Conservation (phyloP, 306 rosid species). For the Arachis hypogaea region DNA sequence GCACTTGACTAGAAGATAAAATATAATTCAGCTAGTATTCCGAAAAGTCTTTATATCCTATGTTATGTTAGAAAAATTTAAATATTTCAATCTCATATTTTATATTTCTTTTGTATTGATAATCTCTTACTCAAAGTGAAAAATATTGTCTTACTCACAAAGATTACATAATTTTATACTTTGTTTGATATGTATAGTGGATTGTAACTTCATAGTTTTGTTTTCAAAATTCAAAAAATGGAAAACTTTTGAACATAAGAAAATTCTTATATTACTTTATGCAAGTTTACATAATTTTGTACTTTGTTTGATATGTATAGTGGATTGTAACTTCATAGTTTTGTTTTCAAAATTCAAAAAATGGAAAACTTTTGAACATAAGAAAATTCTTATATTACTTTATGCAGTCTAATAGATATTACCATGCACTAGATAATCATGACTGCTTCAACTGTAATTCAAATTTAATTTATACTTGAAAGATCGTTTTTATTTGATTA, state of each 20-base stretch:
- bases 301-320: not conserved
- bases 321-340: no score
- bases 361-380: conserved; percentile 54
- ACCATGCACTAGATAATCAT: conserved; percentile 64
- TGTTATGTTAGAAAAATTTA: no score
- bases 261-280: conserved; percentile 53
- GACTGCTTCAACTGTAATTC: conserved; percentile 65
- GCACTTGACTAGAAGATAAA: no score
- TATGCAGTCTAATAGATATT: conserved; percentile 60
- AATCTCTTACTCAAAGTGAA: not conserved
- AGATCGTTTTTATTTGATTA: conserved; percentile 18
- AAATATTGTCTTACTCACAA: no score
- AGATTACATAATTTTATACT: not conserved
- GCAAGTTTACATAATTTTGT: conserved; percentile 32
- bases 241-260: conserved; percentile 57
- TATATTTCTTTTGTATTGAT: no score
- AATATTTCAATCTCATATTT: no score
- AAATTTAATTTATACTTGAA: conserved; percentile 53
- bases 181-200: not conserved
- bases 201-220: no score
- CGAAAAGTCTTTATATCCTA: conserved; percentile 30
- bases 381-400: conserved; percentile 60
- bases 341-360: conserved; percentile 48
- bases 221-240: conserved; percentile 53
- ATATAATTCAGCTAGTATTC: not conserved